Percentiles rank a stretch among this genome's conserved stretches.
phyloP scores from a whole-genome alignment of 2,329 filamentous ascomycete species.

The Samsoniella hepiali region DNA sequence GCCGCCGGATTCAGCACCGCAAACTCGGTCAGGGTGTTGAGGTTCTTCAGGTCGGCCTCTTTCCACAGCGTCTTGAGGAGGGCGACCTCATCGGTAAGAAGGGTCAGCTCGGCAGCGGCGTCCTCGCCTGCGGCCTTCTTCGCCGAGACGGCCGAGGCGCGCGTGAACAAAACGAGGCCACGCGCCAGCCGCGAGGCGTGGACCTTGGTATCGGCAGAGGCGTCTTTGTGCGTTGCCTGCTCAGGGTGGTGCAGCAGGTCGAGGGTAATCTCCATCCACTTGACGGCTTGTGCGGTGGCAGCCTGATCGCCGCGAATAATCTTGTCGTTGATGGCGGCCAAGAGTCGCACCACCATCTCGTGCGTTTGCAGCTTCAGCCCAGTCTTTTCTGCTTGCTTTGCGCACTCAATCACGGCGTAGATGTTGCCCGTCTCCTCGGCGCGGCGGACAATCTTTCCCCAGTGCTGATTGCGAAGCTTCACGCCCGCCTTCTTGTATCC shows the following conservation, averaged over 20 bases:
- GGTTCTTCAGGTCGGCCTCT: constrained; percentile 21
- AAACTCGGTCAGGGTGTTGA: constrained; percentile 26
- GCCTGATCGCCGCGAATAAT: constrained; percentile 36
- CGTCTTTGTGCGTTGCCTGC: constrained; percentile 30
- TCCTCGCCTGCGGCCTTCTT: constrained; percentile 25
- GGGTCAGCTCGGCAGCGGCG: constrained; percentile 26
- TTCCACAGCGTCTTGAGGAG: constrained; percentile 30
- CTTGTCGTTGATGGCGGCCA: constrained; percentile 33
- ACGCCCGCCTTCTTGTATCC: constrained; percentile 45
- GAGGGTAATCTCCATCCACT: constrained; percentile 45
- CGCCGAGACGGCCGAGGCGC: constrained; percentile 27
- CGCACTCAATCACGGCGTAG: constrained; percentile 48
- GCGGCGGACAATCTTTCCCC: constrained; percentile 40
- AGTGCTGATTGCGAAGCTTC: constrained; percentile 34
- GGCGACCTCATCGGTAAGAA: constrained; percentile 30
- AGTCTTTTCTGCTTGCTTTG: constrained; percentile 45
- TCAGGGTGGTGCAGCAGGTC: constrained; percentile 46
- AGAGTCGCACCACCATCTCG: constrained; percentile 35
- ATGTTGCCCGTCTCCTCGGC: constrained; percentile 41
- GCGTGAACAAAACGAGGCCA: constrained; percentile 31
- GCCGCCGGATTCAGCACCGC: constrained; percentile 25
- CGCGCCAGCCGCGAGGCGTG: constrained; percentile 29
- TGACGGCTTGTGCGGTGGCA: constrained; percentile 40
- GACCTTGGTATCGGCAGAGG: constrained; percentile 20
- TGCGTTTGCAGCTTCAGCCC: constrained; percentile 41